phyloP scores from a whole-genome alignment of 176 grass and related monocot genomes.

The Dactylis glomerata region DNA sequence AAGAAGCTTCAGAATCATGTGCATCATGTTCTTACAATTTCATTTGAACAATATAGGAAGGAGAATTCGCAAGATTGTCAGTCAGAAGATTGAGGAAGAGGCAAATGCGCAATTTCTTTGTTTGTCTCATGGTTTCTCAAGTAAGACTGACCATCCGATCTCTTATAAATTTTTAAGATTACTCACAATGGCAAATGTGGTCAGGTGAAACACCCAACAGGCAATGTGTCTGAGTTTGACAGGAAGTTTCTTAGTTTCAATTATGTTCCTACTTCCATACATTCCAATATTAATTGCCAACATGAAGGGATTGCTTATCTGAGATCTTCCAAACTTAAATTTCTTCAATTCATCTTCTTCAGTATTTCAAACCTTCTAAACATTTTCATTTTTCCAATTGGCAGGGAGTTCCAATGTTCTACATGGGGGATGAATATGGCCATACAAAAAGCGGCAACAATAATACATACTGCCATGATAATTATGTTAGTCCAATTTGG shows the following conservation, averaged over 20 bases:
- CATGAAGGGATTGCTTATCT: neutral
- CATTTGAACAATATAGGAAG: slow-evolving; percentile 66
- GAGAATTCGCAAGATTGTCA: slow-evolving; percentile 60
- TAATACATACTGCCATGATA: slow-evolving; percentile 96
- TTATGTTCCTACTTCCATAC: neutral
- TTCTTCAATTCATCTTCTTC: neutral
- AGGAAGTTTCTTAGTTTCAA: neutral
- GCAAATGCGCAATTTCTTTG: slow-evolving; percentile 91
- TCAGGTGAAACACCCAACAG: neutral
- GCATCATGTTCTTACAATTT: slow-evolving; percentile 11
- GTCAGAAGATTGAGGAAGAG: slow-evolving; percentile 92
- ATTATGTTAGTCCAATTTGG: slow-evolving; percentile 45
- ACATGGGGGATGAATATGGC: slow-evolving; percentile 96
- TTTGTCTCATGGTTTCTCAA: slow-evolving; percentile 97
- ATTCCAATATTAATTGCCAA: neutral
- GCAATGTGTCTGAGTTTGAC: neutral
- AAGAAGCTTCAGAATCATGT: slow-evolving; percentile 19
- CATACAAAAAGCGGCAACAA: slow-evolving; percentile 98
- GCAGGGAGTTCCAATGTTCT: slow-evolving; percentile 97
- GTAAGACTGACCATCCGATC: slow-evolving; percentile 43
- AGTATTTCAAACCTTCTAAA: slow-evolving; percentile 6
- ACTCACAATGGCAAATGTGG: neutral
- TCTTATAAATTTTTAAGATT: neutral
- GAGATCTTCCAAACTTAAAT: neutral
- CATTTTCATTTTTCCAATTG: slow-evolving; percentile 9